phyloP scores from a whole-genome alignment of 1,284 basidiomycete species.

The Kalmanozyma brasiliensis region DNA sequence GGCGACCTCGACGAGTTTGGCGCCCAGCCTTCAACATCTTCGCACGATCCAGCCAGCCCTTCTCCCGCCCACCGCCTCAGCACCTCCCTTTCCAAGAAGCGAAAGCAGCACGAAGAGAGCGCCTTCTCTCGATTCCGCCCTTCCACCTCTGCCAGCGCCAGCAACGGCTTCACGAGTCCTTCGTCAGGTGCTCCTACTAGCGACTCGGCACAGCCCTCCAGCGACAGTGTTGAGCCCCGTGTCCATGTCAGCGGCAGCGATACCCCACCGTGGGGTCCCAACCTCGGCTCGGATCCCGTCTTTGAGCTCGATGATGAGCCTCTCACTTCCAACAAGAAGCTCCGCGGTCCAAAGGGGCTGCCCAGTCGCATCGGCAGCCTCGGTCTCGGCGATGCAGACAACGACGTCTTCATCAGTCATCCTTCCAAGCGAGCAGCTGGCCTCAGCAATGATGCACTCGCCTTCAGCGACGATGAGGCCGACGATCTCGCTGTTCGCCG shows the following conservation, averaged over 20 bases:
- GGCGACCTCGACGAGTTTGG: conserved; percentile 56
- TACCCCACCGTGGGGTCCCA: conserved; percentile 58
- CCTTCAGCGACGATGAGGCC: conserved; percentile 49
- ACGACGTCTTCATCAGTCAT: conserved; percentile 39
- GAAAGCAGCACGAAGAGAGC: conserved; percentile 40
- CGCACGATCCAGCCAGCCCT: conserved; percentile 47
- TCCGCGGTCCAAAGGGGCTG: conserved; percentile 33
- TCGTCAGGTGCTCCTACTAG: conserved; percentile 42
- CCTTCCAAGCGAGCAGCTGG: conserved; percentile 45
- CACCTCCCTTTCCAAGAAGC: conserved; percentile 31
- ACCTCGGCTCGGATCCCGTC: conserved; percentile 41
- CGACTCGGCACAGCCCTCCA: conserved; percentile 45
- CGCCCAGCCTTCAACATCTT: conserved; percentile 29
- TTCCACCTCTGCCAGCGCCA: conserved; percentile 21
- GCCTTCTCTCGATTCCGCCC: conserved; percentile 40
- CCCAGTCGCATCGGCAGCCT: conserved; percentile 48
- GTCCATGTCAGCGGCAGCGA: conserved; percentile 63
- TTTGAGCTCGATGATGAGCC: conserved; percentile 47
- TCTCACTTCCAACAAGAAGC: conserved; percentile 47
- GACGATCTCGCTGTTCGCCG: conserved; percentile 47
- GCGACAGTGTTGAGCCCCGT: conserved; percentile 31
- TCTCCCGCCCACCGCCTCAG: conserved; percentile 32
- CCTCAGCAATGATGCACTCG: conserved; percentile 50
- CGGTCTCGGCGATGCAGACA: conserved; percentile 34
- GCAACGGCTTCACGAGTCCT: conserved; percentile 47